Conservation (phyloP, 345 rosid species). For the Populus pruinosa region DNA sequence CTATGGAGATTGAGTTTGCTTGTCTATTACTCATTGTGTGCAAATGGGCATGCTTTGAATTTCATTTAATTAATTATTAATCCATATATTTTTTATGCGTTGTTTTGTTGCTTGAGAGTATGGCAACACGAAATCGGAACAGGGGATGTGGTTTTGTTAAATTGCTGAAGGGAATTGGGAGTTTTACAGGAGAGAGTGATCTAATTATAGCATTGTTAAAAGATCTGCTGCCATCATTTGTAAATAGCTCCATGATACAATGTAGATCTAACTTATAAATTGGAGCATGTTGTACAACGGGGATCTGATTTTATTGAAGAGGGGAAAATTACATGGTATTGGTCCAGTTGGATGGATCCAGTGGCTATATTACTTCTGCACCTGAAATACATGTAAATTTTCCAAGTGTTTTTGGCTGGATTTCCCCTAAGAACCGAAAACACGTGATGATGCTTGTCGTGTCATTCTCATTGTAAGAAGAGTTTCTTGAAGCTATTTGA, state of each 20-base stretch:
- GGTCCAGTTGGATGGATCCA: neutral
- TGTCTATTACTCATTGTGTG: neutral
- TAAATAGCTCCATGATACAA: neutral
- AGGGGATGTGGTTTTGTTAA: neutral
- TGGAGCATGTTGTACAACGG: neutral
- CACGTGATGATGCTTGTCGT: neutral
- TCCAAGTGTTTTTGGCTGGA: neutral
- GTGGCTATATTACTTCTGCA: neutral
- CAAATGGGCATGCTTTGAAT: neutral
- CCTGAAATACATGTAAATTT: neutral
- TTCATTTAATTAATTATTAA: neutral
- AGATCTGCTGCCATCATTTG: neutral
- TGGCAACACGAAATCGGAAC: neutral
- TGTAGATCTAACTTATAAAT: neutral
- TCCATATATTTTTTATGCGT: neutral
- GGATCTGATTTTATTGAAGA: neutral
- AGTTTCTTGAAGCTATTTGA: neutral
- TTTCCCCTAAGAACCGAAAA: neutral
- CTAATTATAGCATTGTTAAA: neutral
- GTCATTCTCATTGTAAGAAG: neutral
- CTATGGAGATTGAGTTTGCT: neutral
- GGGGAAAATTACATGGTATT: neutral
- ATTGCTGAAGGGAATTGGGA: neutral
- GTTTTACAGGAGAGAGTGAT: neutral
- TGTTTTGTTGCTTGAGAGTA: neutral